Evolutionary conservation across 1,284 basidiomycete genomes (phyloP).

Genomic region (Ceratobasidium sp.): DNA sequence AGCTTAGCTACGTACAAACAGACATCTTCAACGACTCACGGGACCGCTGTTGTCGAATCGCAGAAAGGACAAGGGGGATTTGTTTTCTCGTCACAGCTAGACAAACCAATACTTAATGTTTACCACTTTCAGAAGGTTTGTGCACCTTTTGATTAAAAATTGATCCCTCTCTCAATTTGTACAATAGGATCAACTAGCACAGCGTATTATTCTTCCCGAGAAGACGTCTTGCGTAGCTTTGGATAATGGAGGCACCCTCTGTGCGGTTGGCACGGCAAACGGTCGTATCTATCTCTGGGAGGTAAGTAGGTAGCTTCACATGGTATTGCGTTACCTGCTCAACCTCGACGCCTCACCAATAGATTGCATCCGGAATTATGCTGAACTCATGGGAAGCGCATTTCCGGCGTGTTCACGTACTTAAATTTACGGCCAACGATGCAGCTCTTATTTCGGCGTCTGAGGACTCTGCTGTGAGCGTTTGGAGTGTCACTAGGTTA

Average conservation of each 20-base stretch:
- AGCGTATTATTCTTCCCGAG: slow-evolving; percentile 91
- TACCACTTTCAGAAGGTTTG: slow-evolving; percentile 85
- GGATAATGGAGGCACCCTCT: slow-evolving; percentile 77
- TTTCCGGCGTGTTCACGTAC: slow-evolving; percentile 85
- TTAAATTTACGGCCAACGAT: slow-evolving; percentile 86
- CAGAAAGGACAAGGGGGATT: slow-evolving; percentile 75
- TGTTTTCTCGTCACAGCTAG: slow-evolving; percentile 77
- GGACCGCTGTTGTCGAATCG: slow-evolving; percentile 70
- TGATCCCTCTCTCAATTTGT: slow-evolving; percentile 34
- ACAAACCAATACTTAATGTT: slow-evolving; percentile 82
- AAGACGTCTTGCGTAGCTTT: slow-evolving; percentile 82
- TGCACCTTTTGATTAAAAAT: slow-evolving; percentile 17
- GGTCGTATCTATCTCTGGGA: slow-evolving; percentile 97
- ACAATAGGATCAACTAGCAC: slow-evolving; percentile 83
- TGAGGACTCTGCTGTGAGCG: slow-evolving; percentile 86
- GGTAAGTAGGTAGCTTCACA: slow-evolving; percentile 60
- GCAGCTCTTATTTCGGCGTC: slow-evolving; percentile 84
- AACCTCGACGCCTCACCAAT: slow-evolving; percentile 48
- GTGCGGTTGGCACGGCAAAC: slow-evolving; percentile 87
- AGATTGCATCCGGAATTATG: slow-evolving; percentile 90
- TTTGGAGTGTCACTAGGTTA: slow-evolving; percentile 89
- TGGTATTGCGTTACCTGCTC: background rate
- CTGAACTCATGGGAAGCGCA: slow-evolving; percentile 94
- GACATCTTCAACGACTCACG: slow-evolving; percentile 66
- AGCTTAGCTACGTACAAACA: slow-evolving; percentile 81